Base-by-base conservation (phyloP, 1,139 yeast species). In the Magnusiomyces fungicola region DNA sequence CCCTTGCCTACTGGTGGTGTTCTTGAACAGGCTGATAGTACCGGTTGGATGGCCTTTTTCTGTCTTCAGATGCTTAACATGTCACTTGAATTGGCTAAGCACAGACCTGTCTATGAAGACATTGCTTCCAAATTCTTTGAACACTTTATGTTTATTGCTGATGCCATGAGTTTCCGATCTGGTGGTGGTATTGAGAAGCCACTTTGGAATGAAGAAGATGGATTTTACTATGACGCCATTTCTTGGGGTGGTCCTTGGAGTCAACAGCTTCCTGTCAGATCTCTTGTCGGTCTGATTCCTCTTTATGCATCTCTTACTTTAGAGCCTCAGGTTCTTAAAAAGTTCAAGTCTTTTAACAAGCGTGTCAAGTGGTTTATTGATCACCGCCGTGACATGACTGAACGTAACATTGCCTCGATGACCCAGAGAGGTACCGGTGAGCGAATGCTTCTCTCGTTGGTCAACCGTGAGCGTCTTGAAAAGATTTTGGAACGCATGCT, bases 1-100 rank as follows among this genome's bases (percentile, higher is more conserved):
- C 95, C 95, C 1, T 73, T 87, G 60, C 97, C 97, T 32, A 87
- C 96, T 1, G 97, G 97, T 37, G 96, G 97, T 47, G 79, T 76
- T 44, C 74, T 90, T 58, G 95, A 89, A 66, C 97, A 90, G 68
- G 96, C 97, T 1, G 97, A 90, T 66, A 87, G 96, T 27, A 90
- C 97, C 6, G 97, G 97, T 41, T 90, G 97, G 97, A 87, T 90
- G 95, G 97, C 96, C 0, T 90, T 92, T 70, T 90, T 83, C 69
- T 80, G 87, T 37, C 72, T 90, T 58, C 95, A 87, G 65, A 89
- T 90, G 97, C 76, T 90, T 67, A 90, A 89, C 65, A 90, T 90
- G 64, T 94, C 97, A 0, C 75, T 90, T 58, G 97, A 90, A 67
- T 76, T 90, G 60, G 86, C 97, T 32, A 88, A 86, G 64, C 80